Evolutionary conservation across 768 basidiomycete genomes (phyloP).

Genomic region (Chalciporus piperatus): DNA sequence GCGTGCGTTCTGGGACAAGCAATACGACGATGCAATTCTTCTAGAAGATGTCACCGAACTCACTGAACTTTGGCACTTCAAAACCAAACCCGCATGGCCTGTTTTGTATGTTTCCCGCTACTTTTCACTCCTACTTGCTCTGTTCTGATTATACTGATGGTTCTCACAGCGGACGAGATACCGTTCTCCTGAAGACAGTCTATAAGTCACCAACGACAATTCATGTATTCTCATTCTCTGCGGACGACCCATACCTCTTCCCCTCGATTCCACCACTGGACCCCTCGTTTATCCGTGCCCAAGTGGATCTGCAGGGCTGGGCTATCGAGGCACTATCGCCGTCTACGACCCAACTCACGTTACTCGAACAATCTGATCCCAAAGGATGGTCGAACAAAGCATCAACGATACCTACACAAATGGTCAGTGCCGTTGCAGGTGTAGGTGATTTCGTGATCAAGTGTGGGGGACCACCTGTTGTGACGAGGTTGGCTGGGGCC

Average conservation of each 20-base stretch:
- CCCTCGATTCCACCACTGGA: constrained; percentile 65
- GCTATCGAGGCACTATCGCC: constrained; percentile 95
- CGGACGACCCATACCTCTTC: constrained; percentile 85
- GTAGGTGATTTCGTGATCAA: constrained; percentile 96
- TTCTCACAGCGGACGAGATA: constrained; percentile 75
- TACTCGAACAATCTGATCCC: constrained; percentile 95
- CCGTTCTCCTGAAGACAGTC: constrained; percentile 88
- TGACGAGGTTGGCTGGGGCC: constrained; percentile 79
- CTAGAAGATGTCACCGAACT: constrained; percentile 89
- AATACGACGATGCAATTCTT: constrained; percentile 80
- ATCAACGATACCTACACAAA: constrained; percentile 87
- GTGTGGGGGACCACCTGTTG: constrained; percentile 90
- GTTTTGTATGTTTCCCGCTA: constrained; percentile 65
- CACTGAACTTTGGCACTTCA: constrained; percentile 92
- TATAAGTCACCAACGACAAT: constrained; percentile 96
- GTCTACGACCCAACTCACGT: constrained; percentile 87
- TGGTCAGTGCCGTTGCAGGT: constrained; percentile 86
- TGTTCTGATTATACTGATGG: neutral
- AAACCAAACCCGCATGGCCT: constrained; percentile 90
- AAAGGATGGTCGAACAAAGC: constrained; percentile 94
- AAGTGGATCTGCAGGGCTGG: constrained; percentile 99
- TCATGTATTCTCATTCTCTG: constrained; percentile 94
- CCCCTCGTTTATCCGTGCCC: constrained; percentile 82
- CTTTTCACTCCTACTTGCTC: constrained; percentile 7
- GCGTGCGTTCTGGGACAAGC: constrained; percentile 83